Evolutionary conservation across 139 green algal genomes (phyloP).

Genomic region (Desmodesmus armatus): DNA sequence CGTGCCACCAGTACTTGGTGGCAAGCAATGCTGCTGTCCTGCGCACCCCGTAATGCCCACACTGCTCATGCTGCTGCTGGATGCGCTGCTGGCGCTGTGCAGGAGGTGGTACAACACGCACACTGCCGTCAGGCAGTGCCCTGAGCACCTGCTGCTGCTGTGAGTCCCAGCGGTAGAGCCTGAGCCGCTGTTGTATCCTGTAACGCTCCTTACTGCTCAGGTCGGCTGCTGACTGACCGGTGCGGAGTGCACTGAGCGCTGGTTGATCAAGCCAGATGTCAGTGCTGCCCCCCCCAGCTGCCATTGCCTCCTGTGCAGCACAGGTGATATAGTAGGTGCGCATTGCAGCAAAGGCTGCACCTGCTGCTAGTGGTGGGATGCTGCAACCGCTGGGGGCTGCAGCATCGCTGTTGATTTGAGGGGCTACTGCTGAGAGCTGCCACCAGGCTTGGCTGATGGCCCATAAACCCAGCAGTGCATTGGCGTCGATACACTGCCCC

Average conservation of each 20-base stretch:
- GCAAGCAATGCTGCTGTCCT: background rate
- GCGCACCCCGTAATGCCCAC: background rate
- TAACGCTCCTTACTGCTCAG: background rate
- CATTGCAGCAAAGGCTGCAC: background rate
- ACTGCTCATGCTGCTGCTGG: background rate
- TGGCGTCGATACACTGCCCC: background rate
- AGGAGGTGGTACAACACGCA: background rate
- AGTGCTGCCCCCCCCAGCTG: background rate
- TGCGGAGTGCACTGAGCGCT: background rate
- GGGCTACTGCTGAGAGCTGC: background rate
- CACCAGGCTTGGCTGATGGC: background rate
- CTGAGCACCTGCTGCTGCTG: background rate
- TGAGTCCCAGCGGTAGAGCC: background rate
- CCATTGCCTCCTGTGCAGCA: background rate
- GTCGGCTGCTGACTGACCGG: background rate
- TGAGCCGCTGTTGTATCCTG: background rate
- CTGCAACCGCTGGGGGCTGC: background rate
- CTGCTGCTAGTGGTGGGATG: background rate
- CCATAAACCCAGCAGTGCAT: background rate
- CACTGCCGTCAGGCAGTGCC: slow-evolving; percentile 10
- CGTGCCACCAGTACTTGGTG: background rate
- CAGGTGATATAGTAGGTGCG: no score
- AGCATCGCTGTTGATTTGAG: background rate
- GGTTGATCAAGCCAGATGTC: background rate
- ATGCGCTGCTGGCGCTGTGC: background rate